Base-by-base conservation (phyloP, 2,329 filamentous ascomycete species). In the Tolypocladium album region DNA sequence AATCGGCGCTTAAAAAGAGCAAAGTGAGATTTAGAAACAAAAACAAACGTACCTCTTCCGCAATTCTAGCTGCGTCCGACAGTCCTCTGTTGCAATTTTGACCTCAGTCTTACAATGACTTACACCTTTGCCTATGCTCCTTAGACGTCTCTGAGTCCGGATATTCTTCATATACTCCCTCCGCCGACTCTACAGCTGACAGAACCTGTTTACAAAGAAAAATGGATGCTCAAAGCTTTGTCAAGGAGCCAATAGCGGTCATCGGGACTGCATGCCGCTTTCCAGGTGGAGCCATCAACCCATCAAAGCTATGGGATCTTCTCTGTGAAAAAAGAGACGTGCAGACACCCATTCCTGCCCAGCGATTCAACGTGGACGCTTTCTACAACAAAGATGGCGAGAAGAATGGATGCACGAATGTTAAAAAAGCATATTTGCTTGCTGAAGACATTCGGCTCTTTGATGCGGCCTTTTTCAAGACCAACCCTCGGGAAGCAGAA, bases 181-280 rank as follows among this genome's bases (percentile, higher is more conserved):
- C 27, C 27, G 27, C 27, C 3, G 12, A 15, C 38, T 15, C 4
- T 40, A 13, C 4, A 22, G 9, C 42, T 22, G n/a, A 3, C n/a
- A n/a, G 9, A 11, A 22, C 2, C 9, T 22, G 11, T 22, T 12
- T 3, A 5, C 8, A 20, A 43, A 20, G 20, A 9, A 20, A 43
- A 43, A 43, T 43, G 42, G 42, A 43, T 43, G 7, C 42, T 20
- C 42, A 43, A 43, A 9, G 20, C 20, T 43, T 22, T 12, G 20
- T 45, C 43, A 45, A 27, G 12, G 45, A 50, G 24, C 45, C 45
- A 12, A 17, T 50, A 6, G 76, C 75, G 17, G 66, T 78, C 40
- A 67, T 78, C 50, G 75, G 76, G 47, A 72, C 58, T 31, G 72
- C 66, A 2, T 76, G 74, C 62, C 71, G 75, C 50, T 74, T 76